Base-by-base conservation (phyloP, 495 filamentous ascomycete genomes). In the Pseudotulostoma volvatum region DNA sequence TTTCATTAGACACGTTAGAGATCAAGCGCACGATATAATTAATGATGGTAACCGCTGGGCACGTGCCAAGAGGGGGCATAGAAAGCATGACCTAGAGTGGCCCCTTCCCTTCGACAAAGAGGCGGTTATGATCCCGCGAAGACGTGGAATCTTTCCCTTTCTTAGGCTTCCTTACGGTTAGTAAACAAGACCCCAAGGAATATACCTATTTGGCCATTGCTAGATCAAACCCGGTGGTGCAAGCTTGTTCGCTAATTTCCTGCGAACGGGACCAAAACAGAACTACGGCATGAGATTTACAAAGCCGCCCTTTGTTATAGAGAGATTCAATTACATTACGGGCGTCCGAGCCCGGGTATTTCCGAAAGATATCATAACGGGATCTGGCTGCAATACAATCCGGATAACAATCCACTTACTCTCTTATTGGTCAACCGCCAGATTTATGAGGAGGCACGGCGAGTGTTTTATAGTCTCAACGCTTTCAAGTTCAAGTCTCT, bases 391-490 rank as follows among this genome's bases (percentile, higher is more conserved):
- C 36, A 38, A n/a, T 7, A 7, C 8, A 38, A 38, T 17, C 2
- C 2, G 17, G n/a, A 16, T 7, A 15, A 28, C 36, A 38, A 38
- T 31, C 36, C 21, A 0, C 18, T 38, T 9, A 8, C 36, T 4
- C 18, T 38, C 18, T 14, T 38, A 28, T 15, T 16, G 16, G 14
- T 28, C 15, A 38, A 20, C 16, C 36, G 36, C 17, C 15, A 1
- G 7, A 38, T 38, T 15, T 38, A 38, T 17, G 21, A 38, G 11
- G 36, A 38, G 21, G 36, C 18, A 1, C 36, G 36, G 16, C 15
- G 11, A 15, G 5, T 30, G 11, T 38, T 38, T n/a, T 38, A 38
- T 28, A 7, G 19, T 4, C 11, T 16, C 16, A 38, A 38, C 18
- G 11, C 11, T 3, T 38, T 38, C 20, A 4, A 28, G 1, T 28